Evolutionary conservation across 345 rosid genomes (phyloP).

Genomic region (Gynandropsis gynandra): DNA sequence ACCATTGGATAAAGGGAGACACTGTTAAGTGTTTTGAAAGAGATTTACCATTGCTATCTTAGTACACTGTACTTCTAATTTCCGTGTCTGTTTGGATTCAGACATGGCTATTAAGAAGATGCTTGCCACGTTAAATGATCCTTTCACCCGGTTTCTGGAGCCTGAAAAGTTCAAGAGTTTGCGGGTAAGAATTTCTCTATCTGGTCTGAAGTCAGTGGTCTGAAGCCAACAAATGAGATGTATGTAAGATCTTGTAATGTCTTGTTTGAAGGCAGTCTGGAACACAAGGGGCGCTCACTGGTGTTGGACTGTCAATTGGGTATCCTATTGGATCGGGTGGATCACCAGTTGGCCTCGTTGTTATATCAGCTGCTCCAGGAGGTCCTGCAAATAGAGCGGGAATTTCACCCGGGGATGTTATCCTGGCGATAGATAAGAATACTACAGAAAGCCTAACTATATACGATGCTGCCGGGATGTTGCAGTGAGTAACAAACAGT

Average conservation of each 20-base stretch:
- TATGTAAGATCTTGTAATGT: constrained; percentile 28
- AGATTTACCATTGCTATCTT: neutral
- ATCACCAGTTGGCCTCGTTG: constrained; percentile 59
- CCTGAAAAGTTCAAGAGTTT: constrained; percentile 87
- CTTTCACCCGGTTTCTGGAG: constrained; percentile 88
- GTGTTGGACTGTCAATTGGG: constrained; percentile 92
- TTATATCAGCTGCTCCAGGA: constrained; percentile 82
- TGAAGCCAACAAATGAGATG: neutral
- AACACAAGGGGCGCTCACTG: constrained; percentile 88
- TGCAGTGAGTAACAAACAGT: constrained; percentile 52
- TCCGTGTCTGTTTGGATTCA: constrained; percentile 32
- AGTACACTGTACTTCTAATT: constrained; percentile 3
- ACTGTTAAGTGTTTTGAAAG: neutral
- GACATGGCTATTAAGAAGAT: constrained; percentile 84
- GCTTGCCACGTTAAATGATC: constrained; percentile 87
- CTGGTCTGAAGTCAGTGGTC: neutral
- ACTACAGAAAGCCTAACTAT: constrained; percentile 67
- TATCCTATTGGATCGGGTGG: constrained; percentile 55
- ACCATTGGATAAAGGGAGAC: neutral
- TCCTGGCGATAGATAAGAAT: constrained; percentile 55
- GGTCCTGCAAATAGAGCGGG: constrained; percentile 93
- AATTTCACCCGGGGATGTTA: constrained; percentile 66
- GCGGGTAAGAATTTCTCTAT: constrained; percentile 51
- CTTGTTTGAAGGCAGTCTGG: constrained; percentile 96
- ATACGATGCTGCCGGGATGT: constrained; percentile 84